These are phyloP conservation scores for Teratosphaeria epicoccoides DNA, from an alignment of 2,329 filamentous ascomycete species.

Conservation along the genomic window DNA sequence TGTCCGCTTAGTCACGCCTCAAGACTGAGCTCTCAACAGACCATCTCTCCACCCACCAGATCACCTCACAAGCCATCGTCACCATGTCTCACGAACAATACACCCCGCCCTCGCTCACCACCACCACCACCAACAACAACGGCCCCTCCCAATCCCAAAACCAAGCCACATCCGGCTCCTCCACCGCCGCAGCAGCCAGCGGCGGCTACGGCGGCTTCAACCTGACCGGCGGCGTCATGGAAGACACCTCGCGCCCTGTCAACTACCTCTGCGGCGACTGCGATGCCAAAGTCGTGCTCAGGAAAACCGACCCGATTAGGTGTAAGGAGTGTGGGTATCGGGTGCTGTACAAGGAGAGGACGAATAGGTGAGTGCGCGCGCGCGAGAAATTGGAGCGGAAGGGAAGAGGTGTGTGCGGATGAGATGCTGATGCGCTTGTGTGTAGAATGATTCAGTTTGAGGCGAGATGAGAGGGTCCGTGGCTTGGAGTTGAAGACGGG, in stretches of 20 bases:
- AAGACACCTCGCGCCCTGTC: constrained; percentile 35
- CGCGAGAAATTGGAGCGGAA: background rate
- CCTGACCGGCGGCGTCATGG: constrained; percentile 32
- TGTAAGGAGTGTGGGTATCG: constrained; percentile 92
- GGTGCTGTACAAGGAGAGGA: constrained; percentile 94
- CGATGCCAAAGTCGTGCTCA: constrained; percentile 63
- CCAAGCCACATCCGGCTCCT: constrained; percentile 6
- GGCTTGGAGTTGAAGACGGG: background rate
- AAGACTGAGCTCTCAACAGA: background rate
- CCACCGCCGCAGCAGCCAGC: constrained; percentile 10
- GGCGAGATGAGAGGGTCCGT: constrained; percentile 52
- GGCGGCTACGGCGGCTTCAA: constrained; percentile 17
- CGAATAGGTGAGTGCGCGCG: constrained; percentile 64
- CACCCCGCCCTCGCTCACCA: constrained; percentile 54
- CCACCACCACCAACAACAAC: too few species aligned
- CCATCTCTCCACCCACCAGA: background rate
- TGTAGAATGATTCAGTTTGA: constrained; percentile 96
- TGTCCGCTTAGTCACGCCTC: background rate
- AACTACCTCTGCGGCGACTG: constrained; percentile 66
- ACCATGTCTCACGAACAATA: constrained; percentile 58
- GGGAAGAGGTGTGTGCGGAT: background rate
- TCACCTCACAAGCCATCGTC: constrained; percentile 2
- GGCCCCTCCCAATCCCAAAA: background rate
- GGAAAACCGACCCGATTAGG: constrained; percentile 68
- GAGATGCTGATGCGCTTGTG: constrained; percentile 7